Percentiles rank a stretch among this genome's conserved stretches.
Conservation (phyloP, 352 stramenopile species). For the Phytophthora citricola region DNA sequence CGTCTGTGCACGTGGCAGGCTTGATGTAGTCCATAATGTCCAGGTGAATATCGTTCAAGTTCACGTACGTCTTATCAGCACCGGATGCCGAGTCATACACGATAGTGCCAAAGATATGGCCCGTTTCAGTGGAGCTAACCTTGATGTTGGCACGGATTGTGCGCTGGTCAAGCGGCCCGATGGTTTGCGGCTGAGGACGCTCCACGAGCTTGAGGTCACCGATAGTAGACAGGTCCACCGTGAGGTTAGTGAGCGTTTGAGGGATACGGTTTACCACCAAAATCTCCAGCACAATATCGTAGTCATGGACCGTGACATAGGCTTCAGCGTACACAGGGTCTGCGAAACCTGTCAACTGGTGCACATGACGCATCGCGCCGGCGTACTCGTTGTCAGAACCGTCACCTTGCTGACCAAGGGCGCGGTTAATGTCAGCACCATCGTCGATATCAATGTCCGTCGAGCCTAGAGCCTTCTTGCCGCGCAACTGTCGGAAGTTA, state of each 20-base stretch:
- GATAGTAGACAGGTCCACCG: slow-evolving; percentile 99
- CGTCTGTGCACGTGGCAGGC: slow-evolving; percentile 93
- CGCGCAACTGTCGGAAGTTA: slow-evolving; percentile 96
- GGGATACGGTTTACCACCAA: slow-evolving; percentile 99
- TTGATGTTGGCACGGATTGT: slow-evolving; percentile 99
- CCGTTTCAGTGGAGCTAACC: slow-evolving; percentile 99
- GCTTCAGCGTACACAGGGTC: slow-evolving; percentile 99
- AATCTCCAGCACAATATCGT: slow-evolving; percentile 99
- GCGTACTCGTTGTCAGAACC: slow-evolving; percentile 83
- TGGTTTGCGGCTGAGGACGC: slow-evolving; percentile 96
- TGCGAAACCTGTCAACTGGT: slow-evolving; percentile 99
- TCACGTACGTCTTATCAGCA: slow-evolving; percentile 99
- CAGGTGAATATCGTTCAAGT: slow-evolving; percentile 99
- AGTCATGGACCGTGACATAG: slow-evolving; percentile 99
- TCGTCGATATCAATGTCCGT: slow-evolving; percentile 99
- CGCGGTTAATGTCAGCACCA: slow-evolving; percentile 95
- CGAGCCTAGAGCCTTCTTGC: slow-evolving; percentile 91
- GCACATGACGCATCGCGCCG: slow-evolving; percentile 96
- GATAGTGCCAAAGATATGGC: slow-evolving; percentile 99
- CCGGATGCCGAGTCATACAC: slow-evolving; percentile 97
- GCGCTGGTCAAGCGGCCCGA: slow-evolving; percentile 97
- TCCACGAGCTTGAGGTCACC: slow-evolving; percentile 99
- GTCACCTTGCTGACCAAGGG: slow-evolving; percentile 88
- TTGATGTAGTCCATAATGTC: slow-evolving; percentile 99
- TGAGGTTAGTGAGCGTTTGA: slow-evolving; percentile 98